Conservation (phyloP, 2,329 filamentous ascomycete species). For the Huntiella bhutanensis region DNA sequence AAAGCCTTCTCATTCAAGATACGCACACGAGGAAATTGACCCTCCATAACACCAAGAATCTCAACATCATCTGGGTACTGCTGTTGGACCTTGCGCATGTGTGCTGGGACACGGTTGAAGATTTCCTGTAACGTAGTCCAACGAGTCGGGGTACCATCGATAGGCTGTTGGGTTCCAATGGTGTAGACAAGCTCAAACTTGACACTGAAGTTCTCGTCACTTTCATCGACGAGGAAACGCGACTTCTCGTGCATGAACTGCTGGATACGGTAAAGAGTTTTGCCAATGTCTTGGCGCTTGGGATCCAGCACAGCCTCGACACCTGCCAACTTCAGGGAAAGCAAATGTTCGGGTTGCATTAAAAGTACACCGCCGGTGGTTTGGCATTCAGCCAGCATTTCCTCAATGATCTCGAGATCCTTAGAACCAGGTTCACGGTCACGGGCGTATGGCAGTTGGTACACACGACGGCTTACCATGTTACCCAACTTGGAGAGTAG, state of each 20-base stretch:
- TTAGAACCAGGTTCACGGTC: slow-evolving; percentile 18
- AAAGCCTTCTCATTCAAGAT: slow-evolving; percentile 23
- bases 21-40: slow-evolving; percentile 29
- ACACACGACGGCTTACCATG: slow-evolving; percentile 33
- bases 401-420: slow-evolving; percentile 22
- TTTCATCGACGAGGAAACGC: slow-evolving; percentile 44
- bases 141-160: slow-evolving; percentile 34
- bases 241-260: slow-evolving; percentile 24
- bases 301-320: slow-evolving; percentile 22
- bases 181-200: slow-evolving; percentile 47
- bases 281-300: slow-evolving; percentile 13
- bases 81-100: slow-evolving; percentile 17
- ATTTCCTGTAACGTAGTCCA: slow-evolving; percentile 38
- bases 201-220: slow-evolving; percentile 42
- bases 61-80: slow-evolving; percentile 24
- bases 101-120: slow-evolving; percentile 22
- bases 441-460: slow-evolving; percentile 40
- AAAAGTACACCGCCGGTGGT: slow-evolving; percentile 35
- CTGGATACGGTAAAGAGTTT: slow-evolving; percentile 23
- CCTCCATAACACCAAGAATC: slow-evolving; percentile 16
- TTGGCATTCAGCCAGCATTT: slow-evolving; percentile 23
- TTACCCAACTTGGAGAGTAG: slow-evolving; percentile 36
- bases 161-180: slow-evolving; percentile 29
- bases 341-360: slow-evolving; percentile 42
- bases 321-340: slow-evolving; percentile 45